Percentiles rank a stretch among this genome's conserved stretches.
Conservation (phyloP, 345 rosid genomes). For the Reutealis trisperma region DNA sequence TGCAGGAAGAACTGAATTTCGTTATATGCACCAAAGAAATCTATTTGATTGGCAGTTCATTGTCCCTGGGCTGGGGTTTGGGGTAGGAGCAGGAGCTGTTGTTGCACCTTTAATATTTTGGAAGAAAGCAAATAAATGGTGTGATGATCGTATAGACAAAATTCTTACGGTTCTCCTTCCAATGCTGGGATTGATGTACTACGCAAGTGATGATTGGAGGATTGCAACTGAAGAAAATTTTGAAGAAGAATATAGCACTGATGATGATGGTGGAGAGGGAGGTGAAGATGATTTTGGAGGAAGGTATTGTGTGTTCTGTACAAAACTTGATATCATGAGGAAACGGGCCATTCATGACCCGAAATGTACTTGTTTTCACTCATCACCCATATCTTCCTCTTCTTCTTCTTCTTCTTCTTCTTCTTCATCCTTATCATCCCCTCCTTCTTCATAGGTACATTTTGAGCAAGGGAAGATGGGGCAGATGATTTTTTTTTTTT, state of each 20-base stretch:
- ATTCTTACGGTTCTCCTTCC: constrained; percentile 47
- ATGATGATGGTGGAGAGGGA: neutral
- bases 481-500: constrained; percentile 1
- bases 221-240: constrained; percentile 29
- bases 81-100: constrained; percentile 47
- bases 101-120: constrained; percentile 43
- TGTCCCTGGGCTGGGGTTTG: constrained; percentile 50
- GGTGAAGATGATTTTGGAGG: constrained; percentile 26
- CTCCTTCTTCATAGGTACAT: constrained; percentile 22
- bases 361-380: constrained; percentile 46
- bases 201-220: constrained; percentile 36
- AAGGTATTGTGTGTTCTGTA: constrained; percentile 60
- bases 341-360: constrained; percentile 49
- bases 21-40: neutral
- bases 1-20: neutral
- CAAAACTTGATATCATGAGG: constrained; percentile 50
- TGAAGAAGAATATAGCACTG: constrained; percentile 24
- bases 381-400: constrained; percentile 43
- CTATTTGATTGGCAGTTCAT: constrained; percentile 49
- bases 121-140: constrained; percentile 33
- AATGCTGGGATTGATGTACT: constrained; percentile 40
- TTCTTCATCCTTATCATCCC: constrained; percentile 24
- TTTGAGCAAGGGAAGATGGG: neutral
- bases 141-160: constrained; percentile 38
- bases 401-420: constrained; percentile 43